A percentile compares a stretch with the other conserved stretches of the same genome.
These are phyloP conservation scores for Hemisphaericaspora lyxosophila DNA, from an alignment of 1,139 yeast genomes.

Conservation along the genomic window DNA sequence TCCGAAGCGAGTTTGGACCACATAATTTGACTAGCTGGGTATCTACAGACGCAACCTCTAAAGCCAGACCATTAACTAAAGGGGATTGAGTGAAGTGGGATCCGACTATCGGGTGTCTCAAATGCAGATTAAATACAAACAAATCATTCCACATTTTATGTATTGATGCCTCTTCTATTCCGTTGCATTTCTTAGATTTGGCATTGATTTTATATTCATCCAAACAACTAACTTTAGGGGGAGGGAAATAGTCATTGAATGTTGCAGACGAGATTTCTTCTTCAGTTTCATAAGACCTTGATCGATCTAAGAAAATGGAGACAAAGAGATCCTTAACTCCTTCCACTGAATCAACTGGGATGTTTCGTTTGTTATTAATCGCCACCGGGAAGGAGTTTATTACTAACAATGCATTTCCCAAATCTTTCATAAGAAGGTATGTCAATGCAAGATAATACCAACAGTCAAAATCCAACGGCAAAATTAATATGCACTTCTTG, in stretches of 20 bases:
- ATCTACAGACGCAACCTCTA: conserved; percentile 40
- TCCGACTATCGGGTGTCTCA: conserved; percentile 40
- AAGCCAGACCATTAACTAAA: conserved; percentile 30
- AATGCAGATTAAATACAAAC: conserved; percentile 29
- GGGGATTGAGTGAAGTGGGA: conserved; percentile 39
- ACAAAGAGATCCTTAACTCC: conserved; percentile 35
- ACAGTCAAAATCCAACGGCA: conserved; percentile 45
- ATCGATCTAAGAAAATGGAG: conserved; percentile 26
- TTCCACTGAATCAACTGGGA: conserved; percentile 20
- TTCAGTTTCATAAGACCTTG: conserved; percentile 14
- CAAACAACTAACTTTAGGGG: conserved; percentile 20
- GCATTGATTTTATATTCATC: not conserved
- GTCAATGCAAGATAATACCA: conserved; percentile 40
- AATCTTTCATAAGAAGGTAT: conserved; percentile 32
- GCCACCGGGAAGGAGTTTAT: conserved; percentile 39
- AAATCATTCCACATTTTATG: conserved; percentile 33
- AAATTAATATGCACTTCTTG: conserved; percentile 29
- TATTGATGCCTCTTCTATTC: conserved; percentile 24
- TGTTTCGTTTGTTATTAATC: conserved; percentile 15
- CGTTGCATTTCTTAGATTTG: conserved; percentile 2
- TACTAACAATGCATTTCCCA: conserved; percentile 31
- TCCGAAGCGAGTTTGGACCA: conserved; percentile 30
- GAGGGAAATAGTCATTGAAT: conserved; percentile 34
- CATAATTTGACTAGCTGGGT: conserved; percentile 27
- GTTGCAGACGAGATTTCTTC: conserved; percentile 34